These are phyloP conservation scores for Fusarium concolor DNA, from an alignment of 2,329 filamentous ascomycete species.

Conservation along the genomic window DNA sequence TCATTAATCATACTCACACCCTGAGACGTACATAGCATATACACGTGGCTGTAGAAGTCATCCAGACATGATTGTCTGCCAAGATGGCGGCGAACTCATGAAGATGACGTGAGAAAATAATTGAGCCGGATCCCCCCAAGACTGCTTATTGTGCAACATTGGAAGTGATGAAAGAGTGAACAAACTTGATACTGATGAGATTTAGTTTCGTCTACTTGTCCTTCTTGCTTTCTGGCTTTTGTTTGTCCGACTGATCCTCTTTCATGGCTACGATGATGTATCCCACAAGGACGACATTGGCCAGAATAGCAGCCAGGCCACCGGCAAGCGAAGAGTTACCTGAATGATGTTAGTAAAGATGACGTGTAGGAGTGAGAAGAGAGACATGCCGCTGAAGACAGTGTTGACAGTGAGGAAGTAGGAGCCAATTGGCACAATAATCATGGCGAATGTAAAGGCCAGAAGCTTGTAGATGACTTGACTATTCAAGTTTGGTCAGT, in stretches of 20 bases:
- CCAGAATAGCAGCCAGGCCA: slow-evolving; percentile 85
- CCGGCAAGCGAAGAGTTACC: slow-evolving; percentile 92
- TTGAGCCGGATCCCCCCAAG: slow-evolving; percentile 23
- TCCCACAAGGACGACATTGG: slow-evolving; percentile 89
- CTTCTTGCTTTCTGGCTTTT: slow-evolving; percentile 62
- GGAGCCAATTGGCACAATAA: slow-evolving; percentile 84
- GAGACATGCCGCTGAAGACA: slow-evolving; percentile 76
- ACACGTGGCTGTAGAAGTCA: slow-evolving; percentile 43
- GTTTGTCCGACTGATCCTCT: slow-evolving; percentile 73
- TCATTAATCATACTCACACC: slow-evolving; percentile 44
- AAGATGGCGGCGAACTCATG: slow-evolving; percentile 16
- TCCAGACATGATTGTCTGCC: slow-evolving; percentile 20
- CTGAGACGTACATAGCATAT: slow-evolving; percentile 45
- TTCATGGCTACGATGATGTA: slow-evolving; percentile 93
- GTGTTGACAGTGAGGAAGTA: slow-evolving; percentile 86
- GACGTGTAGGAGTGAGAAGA: slow-evolving; percentile 1
- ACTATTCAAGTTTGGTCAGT: slow-evolving; percentile 55
- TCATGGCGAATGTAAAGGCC: slow-evolving; percentile 91
- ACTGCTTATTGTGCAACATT: background rate
- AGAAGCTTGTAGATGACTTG: slow-evolving; percentile 91
- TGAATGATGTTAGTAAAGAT: slow-evolving; percentile 51
- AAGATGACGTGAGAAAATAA: slow-evolving; percentile 37
- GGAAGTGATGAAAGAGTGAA: background rate
- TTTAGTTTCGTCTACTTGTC: slow-evolving; percentile 51
- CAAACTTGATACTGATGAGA: background rate